phyloP scores from a whole-genome alignment of 345 rosid species.

The Microthlaspi erraticum region DNA sequence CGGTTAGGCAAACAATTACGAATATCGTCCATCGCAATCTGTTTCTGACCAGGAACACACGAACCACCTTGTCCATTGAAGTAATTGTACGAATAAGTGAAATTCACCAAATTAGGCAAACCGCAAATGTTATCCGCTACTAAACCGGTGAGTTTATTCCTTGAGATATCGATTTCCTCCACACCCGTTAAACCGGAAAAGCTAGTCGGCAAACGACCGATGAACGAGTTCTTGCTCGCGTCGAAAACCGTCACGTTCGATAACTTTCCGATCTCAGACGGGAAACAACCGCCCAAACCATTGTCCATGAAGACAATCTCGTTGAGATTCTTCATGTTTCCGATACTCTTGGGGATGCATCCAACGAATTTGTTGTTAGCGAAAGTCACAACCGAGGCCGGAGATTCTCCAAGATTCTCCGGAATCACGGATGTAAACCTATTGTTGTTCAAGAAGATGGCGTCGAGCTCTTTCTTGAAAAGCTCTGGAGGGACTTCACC shows the following conservation, averaged over 20 bases:
- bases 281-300: conserved; percentile 76
- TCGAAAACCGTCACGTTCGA: conserved; percentile 63
- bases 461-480: conserved; percentile 63
- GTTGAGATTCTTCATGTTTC: conserved; percentile 68
- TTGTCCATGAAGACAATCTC: conserved; percentile 68
- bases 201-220: conserved; percentile 54
- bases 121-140: conserved; percentile 62
- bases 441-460: conserved; percentile 78
- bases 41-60: conserved; percentile 49
- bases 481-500: conserved; percentile 65
- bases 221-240: conserved; percentile 57
- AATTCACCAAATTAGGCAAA: conserved; percentile 59
- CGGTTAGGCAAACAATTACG: conserved; percentile 61
- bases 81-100: conserved; percentile 66
- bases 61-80: conserved; percentile 56
- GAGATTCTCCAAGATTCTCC: conserved; percentile 66
- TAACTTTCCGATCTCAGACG: conserved; percentile 62
- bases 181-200: conserved; percentile 48
- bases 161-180: conserved; percentile 53
- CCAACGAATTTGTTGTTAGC: conserved; percentile 75
- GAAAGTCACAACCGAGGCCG: conserved; percentile 66
- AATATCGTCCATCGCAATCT: conserved; percentile 51
- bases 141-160: conserved; percentile 66
- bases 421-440: conserved; percentile 74
- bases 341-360: conserved; percentile 71